Base-by-base conservation (phyloP, 2,329 filamentous ascomycete species). In the Xenoacremonium recifei region DNA sequence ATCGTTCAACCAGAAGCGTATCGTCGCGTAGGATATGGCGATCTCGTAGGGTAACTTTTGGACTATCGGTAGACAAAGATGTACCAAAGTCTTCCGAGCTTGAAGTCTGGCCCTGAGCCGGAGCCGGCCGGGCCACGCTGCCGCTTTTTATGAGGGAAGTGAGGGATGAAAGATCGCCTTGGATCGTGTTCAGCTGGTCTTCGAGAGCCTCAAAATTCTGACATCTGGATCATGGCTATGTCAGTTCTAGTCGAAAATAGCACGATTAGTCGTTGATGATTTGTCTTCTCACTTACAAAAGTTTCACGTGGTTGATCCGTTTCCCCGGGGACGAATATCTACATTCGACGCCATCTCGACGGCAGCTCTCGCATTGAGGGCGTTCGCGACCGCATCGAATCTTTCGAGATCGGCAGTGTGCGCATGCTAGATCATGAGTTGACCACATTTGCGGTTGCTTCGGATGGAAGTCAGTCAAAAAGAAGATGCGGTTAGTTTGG, bases 201-300 rank as follows among this genome's bases (percentile, higher is more conserved):
- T 58, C 55, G 27, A 58, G 53, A 11, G 48, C 53, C 38, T 58
- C 55, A 20, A 58, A 58, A 25, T 58, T 58, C 32, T 58, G 55
- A 17, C 55, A 58, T 37, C 55, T 58, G 45, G 47, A 44, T 46
- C 48, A 54, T 18, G 29, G 6, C 20, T 39, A 39, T 40, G 47
- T 57, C 16, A 58, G 53, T 39, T n/a, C n/a, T n/a, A n/a, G n/a
- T n/a, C n/a, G n/a, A n/a, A n/a, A n/a, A n/a, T n/a, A n/a, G n/a
- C n/a, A n/a, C n/a, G n/a, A n/a, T n/a, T n/a, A n/a, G n/a, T n/a
- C n/a, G n/a, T n/a, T n/a, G n/a, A n/a, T n/a, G n/a, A n/a, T n/a
- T n/a, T n/a, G n/a, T n/a, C n/a, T n/a, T n/a, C n/a, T 9, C 10
- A 58, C 55, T 58, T 39, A 58, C 55, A 58, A 27, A 13, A 58